phyloP scores from a whole-genome alignment of 495 filamentous ascomycete genomes.

The Beverwykella pulmonaria region DNA sequence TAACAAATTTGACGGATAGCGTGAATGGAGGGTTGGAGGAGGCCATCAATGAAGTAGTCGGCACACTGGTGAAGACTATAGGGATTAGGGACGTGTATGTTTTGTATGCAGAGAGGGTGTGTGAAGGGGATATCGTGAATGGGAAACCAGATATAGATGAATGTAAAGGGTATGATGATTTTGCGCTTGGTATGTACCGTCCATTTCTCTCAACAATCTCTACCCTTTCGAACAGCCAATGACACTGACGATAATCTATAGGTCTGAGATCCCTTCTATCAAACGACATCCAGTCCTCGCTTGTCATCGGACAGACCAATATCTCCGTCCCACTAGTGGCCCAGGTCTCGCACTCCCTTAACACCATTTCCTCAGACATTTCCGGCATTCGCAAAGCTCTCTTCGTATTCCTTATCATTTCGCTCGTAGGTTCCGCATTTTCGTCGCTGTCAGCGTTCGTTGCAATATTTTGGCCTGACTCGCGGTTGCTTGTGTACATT shows the following conservation, averaged over 20 bases:
- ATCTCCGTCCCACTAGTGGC: conserved; percentile 17
- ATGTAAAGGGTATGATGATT: conserved; percentile 13
- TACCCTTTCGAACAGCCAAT: too few species aligned
- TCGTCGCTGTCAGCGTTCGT: not conserved
- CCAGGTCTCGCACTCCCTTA: not conserved
- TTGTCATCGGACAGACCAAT: conserved; percentile 20
- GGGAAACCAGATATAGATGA: not conserved
- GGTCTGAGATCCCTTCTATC: not conserved
- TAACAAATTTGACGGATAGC: conserved; percentile 10
- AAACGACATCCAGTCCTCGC: conserved; percentile 5
- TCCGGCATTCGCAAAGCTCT: not conserved
- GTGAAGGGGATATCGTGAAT: not conserved
- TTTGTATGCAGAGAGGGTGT: conserved; percentile 4
- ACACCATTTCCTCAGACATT: not conserved
- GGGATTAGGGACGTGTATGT: conserved; percentile 8
- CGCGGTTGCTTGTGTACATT: conserved; percentile 11
- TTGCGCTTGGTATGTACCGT: not conserved
- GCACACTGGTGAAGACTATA: not conserved
- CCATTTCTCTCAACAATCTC: not conserved
- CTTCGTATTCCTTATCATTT: conserved; percentile 18
- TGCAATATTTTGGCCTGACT: conserved; percentile 3
- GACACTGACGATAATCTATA: not conserved
- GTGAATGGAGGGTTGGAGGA: conserved; percentile 6
- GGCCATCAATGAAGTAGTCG: conserved; percentile 9
- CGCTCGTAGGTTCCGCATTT: conserved; percentile 7